Base-by-base conservation (phyloP, 441 rosid species). In the Melastoma candidum region DNA sequence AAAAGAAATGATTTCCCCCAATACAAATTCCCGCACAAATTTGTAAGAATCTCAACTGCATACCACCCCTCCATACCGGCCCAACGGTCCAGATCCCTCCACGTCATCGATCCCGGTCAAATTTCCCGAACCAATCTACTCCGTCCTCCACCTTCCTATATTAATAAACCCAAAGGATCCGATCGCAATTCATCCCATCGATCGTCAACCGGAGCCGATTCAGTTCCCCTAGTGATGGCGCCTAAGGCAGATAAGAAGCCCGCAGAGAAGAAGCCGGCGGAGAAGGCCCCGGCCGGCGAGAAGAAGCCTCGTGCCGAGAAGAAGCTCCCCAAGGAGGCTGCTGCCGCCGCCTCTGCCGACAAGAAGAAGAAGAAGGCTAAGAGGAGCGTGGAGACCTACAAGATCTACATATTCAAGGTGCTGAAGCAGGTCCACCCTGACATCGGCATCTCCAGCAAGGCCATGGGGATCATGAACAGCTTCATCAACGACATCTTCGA, bases 211-310 rank as follows among this genome's bases (percentile, higher is more conserved):
- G 22, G 22, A 17, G 22, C 22, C 22, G 22, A 17, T 17, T 17
- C 22, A 17, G 22, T 17, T 17, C 22, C 22, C 22, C 22, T 17
- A 17, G 22, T 17, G 22, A 17, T 17, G 22, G 22, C 58, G 0
- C 22, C 22, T 17, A 55, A 55, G 48, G 47, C 27, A 14, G 59
- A 47, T 11, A 58, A 64, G 58, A 64, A 64, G 54, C 68, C 68
- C 2, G 61, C 67, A 2, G 67, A 61, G 65, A 61, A 61, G 52
- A 61, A 61, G 65, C 58, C 51, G 7, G 66, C 63, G 26, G 68
- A 57, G 63, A 57, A 57, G 49, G 45, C 63, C 2, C 63, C 63
- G 1, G 68, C 68, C n/a, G 41, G 41, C 41, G 68, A 57, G 58
- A 52, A 56, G 59, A 56, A 56, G 59, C 44, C 43, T 6, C 48